Evolutionary conservation across 148 eudicot genomes (phyloP).

Genomic region (Persicaria maculosa): DNA sequence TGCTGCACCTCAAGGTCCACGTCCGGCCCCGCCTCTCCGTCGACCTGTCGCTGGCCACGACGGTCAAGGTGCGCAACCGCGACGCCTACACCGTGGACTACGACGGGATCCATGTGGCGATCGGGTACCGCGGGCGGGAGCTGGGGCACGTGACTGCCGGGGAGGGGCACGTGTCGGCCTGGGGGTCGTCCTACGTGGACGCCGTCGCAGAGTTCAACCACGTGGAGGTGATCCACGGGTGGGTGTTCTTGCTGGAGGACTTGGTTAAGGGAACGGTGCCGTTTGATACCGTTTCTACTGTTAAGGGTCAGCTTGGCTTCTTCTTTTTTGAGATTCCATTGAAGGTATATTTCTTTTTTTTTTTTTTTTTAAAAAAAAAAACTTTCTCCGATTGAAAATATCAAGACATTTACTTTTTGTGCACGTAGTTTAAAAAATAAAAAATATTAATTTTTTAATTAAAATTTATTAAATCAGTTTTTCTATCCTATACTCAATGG

Average conservation of each 20-base stretch:
- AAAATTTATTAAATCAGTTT: too few relatives aligned
- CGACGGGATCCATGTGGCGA: conserved; percentile 27
- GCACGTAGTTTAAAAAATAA: too few relatives aligned
- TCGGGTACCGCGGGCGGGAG: conserved; percentile 54
- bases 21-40: conserved; percentile 31
- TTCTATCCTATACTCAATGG: too few relatives aligned
- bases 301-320: conserved; percentile 41
- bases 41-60: conserved; percentile 41
- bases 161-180: conserved; percentile 35
- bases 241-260: conserved; percentile 45
- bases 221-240: conserved; percentile 35
- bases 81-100: conserved; percentile 43
- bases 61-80: conserved; percentile 35
- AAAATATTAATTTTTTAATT: too few relatives aligned
- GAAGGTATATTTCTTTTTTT: conserved; percentile 24
- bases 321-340: conserved; percentile 41
- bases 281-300: conserved; percentile 45
- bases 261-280: conserved; percentile 45
- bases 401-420: too few relatives aligned
- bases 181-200: conserved; percentile 53
- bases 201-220: conserved; percentile 41
- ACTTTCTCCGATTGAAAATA: too few relatives aligned
- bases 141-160: conserved; percentile 54
- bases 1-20: conserved; percentile 34
- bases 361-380: too few relatives aligned